Conservation (phyloP, 495 filamentous ascomycete genomes). For the Trichocladium uniseriatum region DNA sequence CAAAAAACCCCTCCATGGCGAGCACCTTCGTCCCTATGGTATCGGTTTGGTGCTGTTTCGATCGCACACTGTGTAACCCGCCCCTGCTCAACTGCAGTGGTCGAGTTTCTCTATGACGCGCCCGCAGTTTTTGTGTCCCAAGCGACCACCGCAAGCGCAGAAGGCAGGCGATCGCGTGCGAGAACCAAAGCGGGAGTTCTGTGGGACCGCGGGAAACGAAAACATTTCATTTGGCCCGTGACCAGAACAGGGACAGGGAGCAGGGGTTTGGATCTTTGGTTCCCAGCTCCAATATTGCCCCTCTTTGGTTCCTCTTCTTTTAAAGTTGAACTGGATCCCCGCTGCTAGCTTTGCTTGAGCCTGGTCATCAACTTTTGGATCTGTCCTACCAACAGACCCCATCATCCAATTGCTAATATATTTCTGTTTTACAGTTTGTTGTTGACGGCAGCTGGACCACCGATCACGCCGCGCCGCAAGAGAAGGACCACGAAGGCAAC, state of each 20-base stretch:
- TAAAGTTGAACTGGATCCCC: conserved; percentile 9
- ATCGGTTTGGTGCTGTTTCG: too few species aligned
- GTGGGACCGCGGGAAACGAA: conserved; percentile 7
- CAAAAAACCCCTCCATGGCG: too few species aligned
- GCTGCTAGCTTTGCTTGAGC: conserved; percentile 1
- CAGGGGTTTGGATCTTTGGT: conserved; percentile 2
- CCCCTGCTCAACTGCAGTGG: too few species aligned
- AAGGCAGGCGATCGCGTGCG: conserved; percentile 6
- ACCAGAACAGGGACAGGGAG: conserved; percentile 7
- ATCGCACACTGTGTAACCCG: too few species aligned
- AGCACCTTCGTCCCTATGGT: too few species aligned
- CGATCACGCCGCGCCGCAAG: conserved; percentile 66
- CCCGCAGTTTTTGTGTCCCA: neutral
- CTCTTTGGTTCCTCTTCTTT: conserved; percentile 1
- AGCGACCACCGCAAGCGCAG: too few species aligned
- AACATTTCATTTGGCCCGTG: conserved; percentile 9
- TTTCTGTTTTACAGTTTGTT: conserved; percentile 56
- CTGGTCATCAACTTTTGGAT: neutral
- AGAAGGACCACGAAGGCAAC: conserved; percentile 67
- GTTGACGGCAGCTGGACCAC: conserved; percentile 82
- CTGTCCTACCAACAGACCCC: neutral
- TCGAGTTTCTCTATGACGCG: conserved; percentile 6
- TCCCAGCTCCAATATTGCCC: conserved; percentile 1
- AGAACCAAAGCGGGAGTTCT: too few species aligned
- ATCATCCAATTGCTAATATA: conserved; percentile 12